Conservation (phyloP, 257 asterid species). For the Cinchona pubescens region DNA sequence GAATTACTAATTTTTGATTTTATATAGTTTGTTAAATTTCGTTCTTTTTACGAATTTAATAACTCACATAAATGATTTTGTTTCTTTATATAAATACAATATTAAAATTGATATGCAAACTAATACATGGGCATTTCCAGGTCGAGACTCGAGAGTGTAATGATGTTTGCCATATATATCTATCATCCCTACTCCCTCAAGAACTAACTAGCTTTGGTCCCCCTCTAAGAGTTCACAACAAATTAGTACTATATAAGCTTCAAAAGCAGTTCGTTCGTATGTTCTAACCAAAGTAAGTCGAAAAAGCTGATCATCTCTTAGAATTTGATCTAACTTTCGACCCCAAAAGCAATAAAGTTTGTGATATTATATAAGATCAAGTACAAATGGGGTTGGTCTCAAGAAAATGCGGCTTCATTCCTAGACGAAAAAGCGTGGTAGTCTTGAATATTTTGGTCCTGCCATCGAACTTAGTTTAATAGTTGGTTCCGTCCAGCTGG, state of each 20-base stretch:
- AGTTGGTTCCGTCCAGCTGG: too few species aligned
- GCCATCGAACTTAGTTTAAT: constrained; percentile 9
- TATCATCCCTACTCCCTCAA: constrained; percentile 3
- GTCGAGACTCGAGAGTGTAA: constrained; percentile 5
- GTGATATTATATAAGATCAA: constrained; percentile 12
- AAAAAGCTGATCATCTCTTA: background rate
- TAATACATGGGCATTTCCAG: background rate
- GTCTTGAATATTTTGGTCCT: background rate
- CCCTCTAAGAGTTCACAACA: constrained; percentile 8
- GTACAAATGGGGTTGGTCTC: constrained; percentile 38
- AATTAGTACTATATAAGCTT: background rate
- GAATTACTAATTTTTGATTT: too few species aligned
- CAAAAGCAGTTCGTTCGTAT: background rate
- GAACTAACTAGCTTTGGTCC: constrained; percentile 17
- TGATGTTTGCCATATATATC: constrained; percentile 1
- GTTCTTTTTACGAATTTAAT: too few species aligned
- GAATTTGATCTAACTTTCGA: constrained; percentile 8
- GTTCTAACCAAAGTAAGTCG: background rate
- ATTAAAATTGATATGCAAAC: too few species aligned
- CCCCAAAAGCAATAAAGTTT: constrained; percentile 7
- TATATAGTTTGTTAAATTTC: too few species aligned
- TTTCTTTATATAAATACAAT: too few species aligned
- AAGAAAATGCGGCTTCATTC: constrained; percentile 33
- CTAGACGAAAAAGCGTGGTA: constrained; percentile 5
- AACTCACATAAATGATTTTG: too few species aligned